Conservation (phyloP, 2,329 filamentous ascomycete species). For the Dactylellina sp. region DNA sequence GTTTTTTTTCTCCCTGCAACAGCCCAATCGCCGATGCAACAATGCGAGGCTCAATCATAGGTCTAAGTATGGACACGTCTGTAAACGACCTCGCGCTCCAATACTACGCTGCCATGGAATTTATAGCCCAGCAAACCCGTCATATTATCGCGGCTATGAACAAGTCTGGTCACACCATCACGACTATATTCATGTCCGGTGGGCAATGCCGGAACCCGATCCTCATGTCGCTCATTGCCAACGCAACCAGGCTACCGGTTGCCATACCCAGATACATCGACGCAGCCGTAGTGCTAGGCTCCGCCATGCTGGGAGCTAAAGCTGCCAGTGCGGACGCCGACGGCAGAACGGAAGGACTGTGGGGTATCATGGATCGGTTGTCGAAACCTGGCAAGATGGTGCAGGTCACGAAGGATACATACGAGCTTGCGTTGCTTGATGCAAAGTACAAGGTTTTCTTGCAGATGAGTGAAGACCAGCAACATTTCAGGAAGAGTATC, state of each 20-base stretch:
- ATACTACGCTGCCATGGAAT: constrained; percentile 97
- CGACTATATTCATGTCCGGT: constrained; percentile 97
- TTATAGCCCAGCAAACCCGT: constrained; percentile 94
- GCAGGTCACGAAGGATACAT: constrained; percentile 76
- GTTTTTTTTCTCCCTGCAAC: no score
- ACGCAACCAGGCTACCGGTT: constrained; percentile 90
- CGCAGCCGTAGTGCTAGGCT: constrained; percentile 96
- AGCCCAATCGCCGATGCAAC: constrained; percentile 85
- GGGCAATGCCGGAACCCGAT: constrained; percentile 96
- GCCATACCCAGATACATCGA: constrained; percentile 93
- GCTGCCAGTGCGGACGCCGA: constrained; percentile 81
- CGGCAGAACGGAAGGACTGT: constrained; percentile 85
- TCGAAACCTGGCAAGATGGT: constrained; percentile 91
- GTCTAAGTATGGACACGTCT: constrained; percentile 85
- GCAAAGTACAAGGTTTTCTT: constrained; percentile 97
- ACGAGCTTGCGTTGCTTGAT: constrained; percentile 81
- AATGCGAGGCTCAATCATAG: constrained; percentile 91
- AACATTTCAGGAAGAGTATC: constrained; percentile 81
- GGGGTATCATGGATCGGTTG: constrained; percentile 98
- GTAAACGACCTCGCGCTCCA: constrained; percentile 87
- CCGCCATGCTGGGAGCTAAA: constrained; percentile 97
- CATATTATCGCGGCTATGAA: constrained; percentile 98
- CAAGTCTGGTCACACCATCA: constrained; percentile 83
- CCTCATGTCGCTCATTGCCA: constrained; percentile 90
- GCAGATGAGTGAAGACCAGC: constrained; percentile 88